Percentiles rank a stretch among this genome's conserved stretches.
Evolutionary conservation across 768 basidiomycete species (phyloP).

Genomic region (Naganishia onofrii): DNA sequence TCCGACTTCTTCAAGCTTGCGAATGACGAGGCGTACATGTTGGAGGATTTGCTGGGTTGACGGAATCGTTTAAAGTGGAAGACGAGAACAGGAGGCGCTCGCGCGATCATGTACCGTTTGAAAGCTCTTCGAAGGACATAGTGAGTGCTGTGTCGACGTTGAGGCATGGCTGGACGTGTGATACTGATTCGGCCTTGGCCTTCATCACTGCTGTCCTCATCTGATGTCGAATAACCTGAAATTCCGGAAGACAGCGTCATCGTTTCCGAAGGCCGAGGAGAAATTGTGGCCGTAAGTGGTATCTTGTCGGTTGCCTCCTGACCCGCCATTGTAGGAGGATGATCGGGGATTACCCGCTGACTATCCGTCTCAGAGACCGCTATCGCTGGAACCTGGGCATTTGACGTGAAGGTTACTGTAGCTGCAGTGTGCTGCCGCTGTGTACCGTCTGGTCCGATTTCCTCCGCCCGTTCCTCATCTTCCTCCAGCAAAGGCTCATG

Average conservation of each 20-base stretch:
- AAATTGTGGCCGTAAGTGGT: background rate
- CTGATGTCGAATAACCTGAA: slow-evolving; percentile 30
- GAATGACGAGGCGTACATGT: slow-evolving; percentile 40
- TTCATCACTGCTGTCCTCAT: slow-evolving; percentile 27
- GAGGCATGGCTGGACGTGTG: slow-evolving; percentile 36
- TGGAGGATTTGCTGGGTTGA: slow-evolving; percentile 62
- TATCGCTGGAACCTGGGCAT: slow-evolving; percentile 13
- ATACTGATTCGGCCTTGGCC: slow-evolving; percentile 18
- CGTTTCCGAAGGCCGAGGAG: slow-evolving; percentile 12
- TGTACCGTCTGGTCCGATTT: background rate
- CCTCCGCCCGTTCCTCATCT: slow-evolving; percentile 31
- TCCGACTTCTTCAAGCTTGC: slow-evolving; percentile 61
- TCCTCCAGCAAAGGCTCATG: slow-evolving; percentile 25
- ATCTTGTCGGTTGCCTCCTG: background rate
- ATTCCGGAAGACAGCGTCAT: slow-evolving; percentile 9
- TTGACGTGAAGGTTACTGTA: slow-evolving; percentile 6
- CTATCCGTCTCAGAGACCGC: slow-evolving; percentile 15
- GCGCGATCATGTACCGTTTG: slow-evolving; percentile 87
- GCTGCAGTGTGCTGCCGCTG: background rate
- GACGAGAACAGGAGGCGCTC: slow-evolving; percentile 75
- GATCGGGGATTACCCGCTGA: background rate
- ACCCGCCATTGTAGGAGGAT: background rate
- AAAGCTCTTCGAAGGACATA: slow-evolving; percentile 78
- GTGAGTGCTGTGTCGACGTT: slow-evolving; percentile 56
- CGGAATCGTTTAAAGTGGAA: slow-evolving; percentile 94